A percentile compares a stretch with the other conserved stretches of the same genome.
Evolutionary conservation across 1,284 basidiomycete species (phyloP).

Genomic region (Cryptococcus hybrid): DNA sequence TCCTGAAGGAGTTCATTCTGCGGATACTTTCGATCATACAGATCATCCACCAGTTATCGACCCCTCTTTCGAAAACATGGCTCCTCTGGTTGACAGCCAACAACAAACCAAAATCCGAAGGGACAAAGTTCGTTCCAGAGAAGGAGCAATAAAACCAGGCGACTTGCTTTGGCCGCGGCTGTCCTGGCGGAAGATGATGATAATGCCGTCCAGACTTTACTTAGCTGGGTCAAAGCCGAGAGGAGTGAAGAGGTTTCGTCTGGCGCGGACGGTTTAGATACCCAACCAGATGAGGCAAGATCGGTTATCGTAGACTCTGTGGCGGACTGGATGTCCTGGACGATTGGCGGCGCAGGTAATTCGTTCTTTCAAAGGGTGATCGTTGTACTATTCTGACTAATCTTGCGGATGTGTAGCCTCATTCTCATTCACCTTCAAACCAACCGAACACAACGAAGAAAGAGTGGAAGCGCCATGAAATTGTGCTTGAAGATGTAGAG

Average conservation of each 20-base stretch:
- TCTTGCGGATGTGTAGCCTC: slow-evolving; percentile 12
- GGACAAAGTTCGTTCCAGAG: neutral
- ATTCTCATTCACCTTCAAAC: slow-evolving; percentile 31
- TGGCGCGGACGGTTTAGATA: neutral
- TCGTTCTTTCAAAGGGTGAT: slow-evolving; percentile 18
- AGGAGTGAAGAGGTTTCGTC: slow-evolving; percentile 8
- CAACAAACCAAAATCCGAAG: neutral
- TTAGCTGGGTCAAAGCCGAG: slow-evolving; percentile 29
- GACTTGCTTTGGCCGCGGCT: slow-evolving; percentile 30
- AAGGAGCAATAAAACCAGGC: neutral
- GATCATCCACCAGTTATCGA: neutral
- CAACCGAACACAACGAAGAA: no score
- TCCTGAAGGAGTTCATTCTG: neutral
- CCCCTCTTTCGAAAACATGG: neutral
- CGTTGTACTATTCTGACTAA: neutral
- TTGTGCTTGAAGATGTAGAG: no score
- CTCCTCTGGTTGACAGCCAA: neutral
- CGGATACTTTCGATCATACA: neutral
- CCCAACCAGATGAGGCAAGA: neutral
- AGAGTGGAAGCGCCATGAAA: no score
- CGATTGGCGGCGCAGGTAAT: slow-evolving; percentile 91
- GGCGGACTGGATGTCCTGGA: slow-evolving; percentile 93
- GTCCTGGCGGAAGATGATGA: slow-evolving; percentile 37
- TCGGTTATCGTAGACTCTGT: slow-evolving; percentile 53
- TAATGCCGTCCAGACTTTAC: slow-evolving; percentile 21